Conservation (phyloP, 257 asterid genomes). For the Henckelia pumila region DNA sequence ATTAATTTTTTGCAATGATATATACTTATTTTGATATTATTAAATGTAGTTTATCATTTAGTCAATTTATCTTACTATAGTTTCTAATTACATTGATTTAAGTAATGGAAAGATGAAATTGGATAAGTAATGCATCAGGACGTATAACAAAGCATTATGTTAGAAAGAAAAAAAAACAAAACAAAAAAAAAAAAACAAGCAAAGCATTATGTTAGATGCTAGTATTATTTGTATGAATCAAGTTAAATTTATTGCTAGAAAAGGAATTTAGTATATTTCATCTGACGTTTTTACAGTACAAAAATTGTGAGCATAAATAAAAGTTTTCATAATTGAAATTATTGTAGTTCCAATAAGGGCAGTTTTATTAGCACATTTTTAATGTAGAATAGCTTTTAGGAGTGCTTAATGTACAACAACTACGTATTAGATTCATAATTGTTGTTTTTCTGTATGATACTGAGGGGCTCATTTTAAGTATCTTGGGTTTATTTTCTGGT, state of each 20-base stretch:
- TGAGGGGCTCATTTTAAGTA: neutral
- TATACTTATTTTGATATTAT: too few species aligned
- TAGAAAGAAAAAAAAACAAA: too few species aligned
- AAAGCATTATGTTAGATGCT: neutral
- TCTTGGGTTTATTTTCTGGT: constrained; percentile 12
- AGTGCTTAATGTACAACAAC: neutral
- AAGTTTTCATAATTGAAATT: neutral
- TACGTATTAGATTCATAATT: neutral
- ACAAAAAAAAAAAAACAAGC: too few species aligned
- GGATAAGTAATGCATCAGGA: neutral
- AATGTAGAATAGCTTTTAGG: too few species aligned
- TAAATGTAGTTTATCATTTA: neutral
- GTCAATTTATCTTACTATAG: neutral
- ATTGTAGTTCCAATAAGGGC: neutral
- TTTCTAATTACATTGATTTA: neutral
- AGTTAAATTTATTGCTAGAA: neutral
- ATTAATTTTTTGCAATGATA: neutral
- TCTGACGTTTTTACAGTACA: neutral
- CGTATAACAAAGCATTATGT: neutral
- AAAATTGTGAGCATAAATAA: neutral
- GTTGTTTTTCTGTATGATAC: constrained; percentile 8
- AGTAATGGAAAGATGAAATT: neutral
- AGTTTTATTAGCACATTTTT: neutral
- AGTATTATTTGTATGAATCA: too few species aligned
- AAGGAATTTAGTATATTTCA: too few species aligned